Base-by-base conservation (phyloP, 768 basidiomycete species). In the Trametes maxima region DNA sequence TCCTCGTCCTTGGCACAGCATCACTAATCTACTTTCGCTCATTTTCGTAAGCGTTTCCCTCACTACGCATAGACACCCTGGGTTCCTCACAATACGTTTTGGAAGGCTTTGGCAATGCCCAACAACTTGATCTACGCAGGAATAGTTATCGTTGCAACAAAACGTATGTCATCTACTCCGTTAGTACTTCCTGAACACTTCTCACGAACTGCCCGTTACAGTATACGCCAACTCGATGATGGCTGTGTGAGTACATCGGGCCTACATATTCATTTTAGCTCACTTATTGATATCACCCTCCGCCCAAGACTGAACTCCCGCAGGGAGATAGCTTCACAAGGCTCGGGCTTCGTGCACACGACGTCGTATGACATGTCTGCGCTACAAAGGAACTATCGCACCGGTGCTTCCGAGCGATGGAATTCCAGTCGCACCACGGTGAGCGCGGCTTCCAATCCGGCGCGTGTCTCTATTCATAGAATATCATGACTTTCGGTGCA, bases 221-320 rank as follows among this genome's bases (percentile, higher is more conserved):
- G 61, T 57, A 24, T 57, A 62, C n/a, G 61, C 61, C 6, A 62
- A 62, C 55, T 43, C 61, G 8, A 37, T 62, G 44, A 46, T 62
- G 61, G 61, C 61, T 13, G 61, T 57, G 61, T 62, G 40, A 33
- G 59, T 44, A 17, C 21, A 17, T 19, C 12, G 12, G 14, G 17
- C 5, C 11, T 25, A 3, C 19, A 3, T n/a, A 16, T 11, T 12
- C 21, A 13, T 2, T 3, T 39, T 37, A 11, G n/a, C 43, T 44
- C 17, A 4, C 28, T 8, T 8, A 33, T 33, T 33, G 28, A 8
- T 3, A 3, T 33, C 28, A 33, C 28, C 8, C 8, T 33, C 3
- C 8, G 28, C 28, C 28, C 28, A 3, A 33, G 28, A 33, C 28
- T 33, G 44, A 45, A 22, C 44, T 45, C 16, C n/a, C 44, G 44